Evolutionary conservation across 768 basidiomycete species (phyloP), one percentile per base, ranked within the genome.

Genomic region (Peribolospora kevripleyi): DNA sequence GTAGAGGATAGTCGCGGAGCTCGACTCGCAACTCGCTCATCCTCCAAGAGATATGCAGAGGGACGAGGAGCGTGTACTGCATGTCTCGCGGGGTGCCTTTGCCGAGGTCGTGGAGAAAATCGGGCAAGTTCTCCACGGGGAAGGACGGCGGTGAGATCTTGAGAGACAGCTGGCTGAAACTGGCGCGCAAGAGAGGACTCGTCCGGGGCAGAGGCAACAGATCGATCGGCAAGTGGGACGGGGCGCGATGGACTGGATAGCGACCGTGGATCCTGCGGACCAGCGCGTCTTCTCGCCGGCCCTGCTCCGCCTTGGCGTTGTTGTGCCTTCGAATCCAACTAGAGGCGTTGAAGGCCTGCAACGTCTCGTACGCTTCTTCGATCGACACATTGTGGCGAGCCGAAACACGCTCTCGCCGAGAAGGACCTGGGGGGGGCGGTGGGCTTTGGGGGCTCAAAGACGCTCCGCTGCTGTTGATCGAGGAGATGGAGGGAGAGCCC

Each of bases 1-100:
- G 86, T 41, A 93, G 68, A 3, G 88, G 85, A 68, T 91, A 90
- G 68, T 91, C 87, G 41, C 90, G 79, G 7, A 90, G 71, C 4
- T 75, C 74, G 48, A 78, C 69, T 50, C 72, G 73, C 13, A 79
- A 67, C n/a, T 76, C 73, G 3, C 73, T 70, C 52, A 85, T 69
- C 2, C 75, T 71, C 66, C 85, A 77, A 42, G 75, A 72, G 14
- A 97, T 65, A 62, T 87, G 81, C 61, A 95, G 67, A 3, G 90
- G 88, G 14, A 91, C 69, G 59, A 93, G 72, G 37, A 95, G 71
- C 8, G 82, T 79, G 65, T 80, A 93, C 60, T 75, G 61, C 0
- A 80, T 81, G 53, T 80, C 74, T 11, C 66, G 67, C 3, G 85
- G 84, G 52, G 91, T 64, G 7, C 79, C 80, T 51, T 65, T 66